Percentiles rank a stretch among this genome's conserved stretches.
Evolutionary conservation across 306 rosid genomes (phyloP).

Genomic region (Hylodesmum podocarpum): DNA sequence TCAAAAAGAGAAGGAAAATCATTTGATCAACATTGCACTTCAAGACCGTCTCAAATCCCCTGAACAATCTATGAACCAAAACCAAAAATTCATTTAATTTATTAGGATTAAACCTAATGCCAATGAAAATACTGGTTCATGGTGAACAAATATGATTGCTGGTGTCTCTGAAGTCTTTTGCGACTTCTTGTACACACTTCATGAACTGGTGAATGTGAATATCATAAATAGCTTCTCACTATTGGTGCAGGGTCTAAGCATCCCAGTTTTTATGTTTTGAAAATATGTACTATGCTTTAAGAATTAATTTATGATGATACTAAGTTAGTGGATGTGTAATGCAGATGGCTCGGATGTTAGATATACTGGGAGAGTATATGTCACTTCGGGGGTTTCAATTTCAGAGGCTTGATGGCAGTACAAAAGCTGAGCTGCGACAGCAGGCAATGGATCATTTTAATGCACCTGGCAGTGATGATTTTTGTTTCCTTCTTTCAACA

Average conservation of each 20-base stretch:
- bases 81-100: background rate
- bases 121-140: background rate
- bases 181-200: background rate
- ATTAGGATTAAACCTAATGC: background rate
- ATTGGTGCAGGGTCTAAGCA: conserved; percentile 1
- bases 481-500: conserved; percentile 99
- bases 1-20: background rate
- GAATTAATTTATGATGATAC: conserved; percentile 12
- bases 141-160: background rate
- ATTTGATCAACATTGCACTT: background rate
- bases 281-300: background rate
- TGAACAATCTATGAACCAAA: background rate
- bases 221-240: conserved; percentile 2
- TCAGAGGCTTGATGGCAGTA: conserved; percentile 99
- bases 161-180: background rate
- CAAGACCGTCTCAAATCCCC: background rate
- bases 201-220: background rate
- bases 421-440: conserved; percentile 94
- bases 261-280: background rate
- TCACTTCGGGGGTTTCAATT: conserved; percentile 91
- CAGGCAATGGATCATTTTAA: conserved; percentile 99
- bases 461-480: conserved; percentile 98
- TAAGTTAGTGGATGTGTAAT: conserved; percentile 30
- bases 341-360: conserved; percentile 99
- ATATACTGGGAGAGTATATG: conserved; percentile 91